Base-by-base conservation (phyloP, 768 basidiomycete species). In the Podaxis carcinomalis region DNA sequence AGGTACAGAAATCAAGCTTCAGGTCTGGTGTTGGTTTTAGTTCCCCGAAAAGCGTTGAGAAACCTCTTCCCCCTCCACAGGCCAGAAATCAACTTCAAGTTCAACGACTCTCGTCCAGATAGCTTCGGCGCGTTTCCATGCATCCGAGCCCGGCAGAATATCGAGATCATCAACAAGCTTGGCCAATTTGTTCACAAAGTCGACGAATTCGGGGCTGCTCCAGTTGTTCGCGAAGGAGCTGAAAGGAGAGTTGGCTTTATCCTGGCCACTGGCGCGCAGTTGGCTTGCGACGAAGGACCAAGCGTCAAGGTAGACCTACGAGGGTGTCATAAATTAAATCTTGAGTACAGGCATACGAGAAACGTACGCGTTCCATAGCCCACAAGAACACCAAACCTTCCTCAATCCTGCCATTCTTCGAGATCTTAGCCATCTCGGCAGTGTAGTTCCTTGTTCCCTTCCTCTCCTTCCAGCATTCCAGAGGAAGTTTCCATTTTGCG, bases 331-430 rank as follows among this genome's bases (percentile, higher is more conserved):
- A 19, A 19, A 23, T 2, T 39, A 16, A 11, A 27, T 25, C 35
- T 27, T 32, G 27, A 52, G 36, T 19, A 35, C 35, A 52, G 42
- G 16, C 28, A 44, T n/a, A 5, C 7, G 32, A 32, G 7, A 32
- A 10, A 58, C 58, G 21, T 57, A 89, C 89, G 75, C 82, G 80
- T 69, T 91, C 90, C 89, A 91, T 91, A 0, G 86, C 86, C 89
- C 89, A 91, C 13, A 92, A 72, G 63, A 92, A 86, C 1, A 91
- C 75, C 21, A 92, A 71, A 0, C 86, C 87, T 44, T 92, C 89
- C 52, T 82, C 80, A 19, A 89, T 64, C 0, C 73, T 75, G 3
- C 77, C 80, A 14, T 72, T 66, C 4, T 75, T 72, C 2, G 78
- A 77, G 2, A 85, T 73, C 5, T 84, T 77, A 2, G 78, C 78